Evolutionary conservation across 768 basidiomycete genomes (phyloP), one percentile per base, ranked within the genome.

Genomic region (Rossbeevera mucosa): DNA sequence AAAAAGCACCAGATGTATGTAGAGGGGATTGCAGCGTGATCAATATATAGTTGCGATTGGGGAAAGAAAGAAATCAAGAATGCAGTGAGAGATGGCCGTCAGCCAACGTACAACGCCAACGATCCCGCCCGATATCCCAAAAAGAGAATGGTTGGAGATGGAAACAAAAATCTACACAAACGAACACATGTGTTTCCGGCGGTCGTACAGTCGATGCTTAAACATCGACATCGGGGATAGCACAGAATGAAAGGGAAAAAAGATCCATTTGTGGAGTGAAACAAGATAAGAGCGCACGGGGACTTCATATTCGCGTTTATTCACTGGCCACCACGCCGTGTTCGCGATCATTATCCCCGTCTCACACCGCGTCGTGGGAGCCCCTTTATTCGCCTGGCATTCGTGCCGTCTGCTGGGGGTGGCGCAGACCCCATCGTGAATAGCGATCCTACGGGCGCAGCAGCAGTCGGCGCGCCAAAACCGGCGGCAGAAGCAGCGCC

Each of bases 371-470:
- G 76, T 44, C 69, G 79, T 42, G 82, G 82, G 44, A 84, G 72
- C 50, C 79, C 81, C 68, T 80, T 81, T 43, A 83, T 76, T 45
- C 73, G 72, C 42, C 80, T 72, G 18, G 58, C 62, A 48, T 71
- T 74, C 31, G 62, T 53, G 40, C 70, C 72, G 31, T 64, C 50
- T 58, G 70, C 36, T 4, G 74, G 67, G 22, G 76, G 58, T 16
- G 83, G 78, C 2, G 79, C 75, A 44, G 83, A 72, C 26, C 83
- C 83, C 48, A 85, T 83, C 12, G 82, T 85, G 60, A 85, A 85
- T 30, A 85, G 54, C 3, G 69, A 59, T 48, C 54, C 64, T 28
- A 22, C 48, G 2, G 59, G 16, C 2, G 76, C 64, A 9, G 75
- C 62, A 30, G 65, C n/a, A 9, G 72, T 63, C 2, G 62, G 7